Evolutionary conservation across 257 asterid species (phyloP), one percentile per base, ranked within the genome.

Genomic region (Penstemon barbatus): DNA sequence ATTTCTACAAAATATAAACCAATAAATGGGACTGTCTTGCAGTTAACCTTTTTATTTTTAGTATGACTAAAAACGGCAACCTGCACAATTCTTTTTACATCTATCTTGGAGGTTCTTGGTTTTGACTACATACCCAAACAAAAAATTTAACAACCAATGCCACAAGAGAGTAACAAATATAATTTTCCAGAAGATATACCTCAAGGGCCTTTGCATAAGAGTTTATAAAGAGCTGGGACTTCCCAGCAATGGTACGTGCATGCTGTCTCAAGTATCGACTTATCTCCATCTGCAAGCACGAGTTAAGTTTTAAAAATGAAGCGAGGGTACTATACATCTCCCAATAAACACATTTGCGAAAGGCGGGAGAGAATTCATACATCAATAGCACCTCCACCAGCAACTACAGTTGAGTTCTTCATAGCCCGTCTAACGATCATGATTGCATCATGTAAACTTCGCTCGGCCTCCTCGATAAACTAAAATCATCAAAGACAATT

Each of bases 381-480:
- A 74, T 91, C 97, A 69, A 91, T 91, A 46, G 97, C 96, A 69
- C 95, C 97, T 37, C 96, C 96, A 75, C 97, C 97, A 73, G 96
- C 86, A 75, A 91, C 97, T 40, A 89, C 85, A 6, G 90, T 91
- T 53, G 97, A 89, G 82, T 91, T 91, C 67, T 89, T 91, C 78
- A 89, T 10, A 77, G 97, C 93, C 79, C 95, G 85, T 81, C 96
- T 85, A 59, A 85, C 95, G 62, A 87, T 87, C 95, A 87, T 87
- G 53, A 87, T 87, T 55, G 91, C 95, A 74, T 87, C 95, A 61
- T 87, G 95, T 61, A 87, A 79, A 78, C 89, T 85, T 68, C 91
- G 78, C 66, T 83, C 95, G 45, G 95, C 91, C 79, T 87, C 95
- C 77, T 85, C 95, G 8, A 87, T 84, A 60, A 84, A 84, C 86